Conservation (phyloP, 345 rosid genomes). For the Linum trigynum region DNA sequence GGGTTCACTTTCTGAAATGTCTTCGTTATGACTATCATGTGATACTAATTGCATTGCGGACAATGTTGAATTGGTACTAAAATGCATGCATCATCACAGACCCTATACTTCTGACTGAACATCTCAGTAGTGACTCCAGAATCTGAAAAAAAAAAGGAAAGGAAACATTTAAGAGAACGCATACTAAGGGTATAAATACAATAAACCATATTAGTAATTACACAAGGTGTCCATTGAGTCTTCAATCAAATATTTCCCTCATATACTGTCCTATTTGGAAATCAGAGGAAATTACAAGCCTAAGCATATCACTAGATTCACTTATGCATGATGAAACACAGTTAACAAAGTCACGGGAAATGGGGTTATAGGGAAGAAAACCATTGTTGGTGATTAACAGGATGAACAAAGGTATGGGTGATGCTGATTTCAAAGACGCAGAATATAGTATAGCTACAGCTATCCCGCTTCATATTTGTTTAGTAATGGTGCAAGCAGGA, state of each 20-base stretch:
- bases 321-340: neutral
- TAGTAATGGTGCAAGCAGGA: neutral
- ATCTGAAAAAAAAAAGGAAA: conserved; percentile 14
- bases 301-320: neutral
- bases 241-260: neutral
- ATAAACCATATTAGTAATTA: no score
- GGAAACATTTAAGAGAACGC: neutral
- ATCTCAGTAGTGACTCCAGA: conserved; percentile 18
- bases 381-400: no score
- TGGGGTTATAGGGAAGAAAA: neutral
- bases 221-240: neutral
- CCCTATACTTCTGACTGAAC: conserved; percentile 13
- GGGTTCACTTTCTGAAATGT: conserved; percentile 57
- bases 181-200: neutral
- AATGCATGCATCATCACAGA: conserved; percentile 12
- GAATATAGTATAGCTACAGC: neutral
- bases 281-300: neutral
- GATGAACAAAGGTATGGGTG: neutral
- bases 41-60: conserved; percentile 78
- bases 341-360: neutral
- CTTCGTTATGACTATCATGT: conserved; percentile 50
- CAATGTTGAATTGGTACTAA: conserved; percentile 17
- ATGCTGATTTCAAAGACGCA: neutral
- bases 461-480: neutral
- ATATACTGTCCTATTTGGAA: neutral